Evolutionary conservation across 768 basidiomycete genomes (phyloP), one percentile per base, ranked within the genome.

Genomic region (Mycena epipterygia): DNA sequence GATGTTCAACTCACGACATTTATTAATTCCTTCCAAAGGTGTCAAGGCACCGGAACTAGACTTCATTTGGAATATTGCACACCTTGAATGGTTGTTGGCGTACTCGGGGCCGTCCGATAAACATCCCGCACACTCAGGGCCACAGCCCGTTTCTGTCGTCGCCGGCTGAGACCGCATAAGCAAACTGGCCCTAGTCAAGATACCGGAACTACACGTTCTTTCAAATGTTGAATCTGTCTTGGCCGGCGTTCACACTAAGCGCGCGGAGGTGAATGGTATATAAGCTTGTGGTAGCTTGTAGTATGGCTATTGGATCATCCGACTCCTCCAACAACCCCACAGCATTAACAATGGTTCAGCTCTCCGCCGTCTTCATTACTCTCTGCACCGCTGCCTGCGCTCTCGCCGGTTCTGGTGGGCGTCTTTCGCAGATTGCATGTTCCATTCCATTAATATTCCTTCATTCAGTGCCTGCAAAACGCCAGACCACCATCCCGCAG

Each of bases 331-430:
- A 59, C 27, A 59, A 59, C 29, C 57, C 25, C 41, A 59, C 41
- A 59, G 57, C 57, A 59, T 44, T 59, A 59, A 59, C 57, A 44
- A 59, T 59, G 57, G 57, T 59, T 59, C 39, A 59, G 41, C 57
- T 59, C 57, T 59, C 57, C 19, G 29, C 41, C 57, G 21, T 16
- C 57, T 59, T 59, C 41, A 41, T 59, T 44, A 59, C 57, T 59
- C 57, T 59, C 41, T 59, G 57, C 57, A 29, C 57, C 57, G 57
- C 57, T 44, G 57, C 57, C 41, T 59, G 57, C 41, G 57, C 41
- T 59, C 57, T 59, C 41, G 57, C 57, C 57, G 41, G 57, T 59
- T 42, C 57, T 32, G 41, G 57, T 59, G 39, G 21, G 57, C 57
- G 41, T 59, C 37, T 59, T 29, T 59, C 39, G 41, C 57, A 44